Evolutionary conservation across 176 grass and related monocot species (phyloP).

Genomic region (Rhynchospora tenuis): DNA sequence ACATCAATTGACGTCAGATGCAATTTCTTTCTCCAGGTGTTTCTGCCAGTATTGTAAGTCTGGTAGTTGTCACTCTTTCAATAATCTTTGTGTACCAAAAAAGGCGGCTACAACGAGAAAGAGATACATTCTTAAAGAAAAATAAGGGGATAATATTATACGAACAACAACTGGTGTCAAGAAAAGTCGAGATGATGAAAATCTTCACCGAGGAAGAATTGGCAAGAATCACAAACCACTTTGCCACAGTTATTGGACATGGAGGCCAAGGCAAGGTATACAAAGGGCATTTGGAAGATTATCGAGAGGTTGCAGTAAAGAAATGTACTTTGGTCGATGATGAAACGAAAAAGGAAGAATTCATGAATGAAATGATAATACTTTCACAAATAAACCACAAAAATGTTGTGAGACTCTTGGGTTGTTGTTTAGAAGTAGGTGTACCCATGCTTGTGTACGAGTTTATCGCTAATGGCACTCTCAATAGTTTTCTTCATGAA

Average conservation of each 20-base stretch:
- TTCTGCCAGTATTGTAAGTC: conserved; percentile 21
- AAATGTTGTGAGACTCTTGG: conserved; percentile 47
- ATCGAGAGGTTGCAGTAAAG: conserved; percentile 41
- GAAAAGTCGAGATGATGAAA: not conserved
- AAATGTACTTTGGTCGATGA: conserved; percentile 32
- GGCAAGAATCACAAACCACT: conserved; percentile 28
- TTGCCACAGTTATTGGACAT: conserved; percentile 15
- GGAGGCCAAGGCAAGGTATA: conserved; percentile 42
- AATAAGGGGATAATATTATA: conserved; percentile 44
- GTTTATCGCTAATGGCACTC: conserved; percentile 41
- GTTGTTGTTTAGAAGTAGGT: conserved; percentile 50
- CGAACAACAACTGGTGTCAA: conserved; percentile 29
- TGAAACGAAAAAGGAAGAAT: conserved; percentile 25
- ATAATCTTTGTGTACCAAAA: conserved; percentile 31
- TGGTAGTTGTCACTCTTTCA: not conserved
- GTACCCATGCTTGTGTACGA: conserved; percentile 51
- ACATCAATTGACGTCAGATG: not conserved
- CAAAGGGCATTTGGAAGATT: conserved; percentile 34
- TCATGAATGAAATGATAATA: conserved; percentile 49
- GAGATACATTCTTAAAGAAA: conserved; percentile 42
- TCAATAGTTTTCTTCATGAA: conserved; percentile 40
- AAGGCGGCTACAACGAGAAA: conserved; percentile 27
- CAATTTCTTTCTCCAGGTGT: conserved; percentile 21
- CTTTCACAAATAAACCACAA: conserved; percentile 61
- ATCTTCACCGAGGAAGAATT: conserved; percentile 40